Percentiles rank a stretch among this genome's conserved stretches.
Conservation (phyloP, 257 asterid genomes). For the Fraxinus cuspidata region DNA sequence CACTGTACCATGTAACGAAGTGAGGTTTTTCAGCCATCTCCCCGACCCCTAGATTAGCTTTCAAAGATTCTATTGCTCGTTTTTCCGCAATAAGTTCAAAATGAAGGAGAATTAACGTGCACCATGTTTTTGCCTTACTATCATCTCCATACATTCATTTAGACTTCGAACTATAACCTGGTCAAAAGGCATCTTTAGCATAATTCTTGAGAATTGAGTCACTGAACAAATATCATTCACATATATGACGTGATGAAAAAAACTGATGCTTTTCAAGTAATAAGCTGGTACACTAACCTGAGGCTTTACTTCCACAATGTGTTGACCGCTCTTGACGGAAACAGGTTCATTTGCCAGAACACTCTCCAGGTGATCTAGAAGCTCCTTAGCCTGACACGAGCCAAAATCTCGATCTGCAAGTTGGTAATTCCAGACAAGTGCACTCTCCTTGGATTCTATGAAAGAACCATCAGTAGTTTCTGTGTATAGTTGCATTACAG, state of each 20-base stretch:
- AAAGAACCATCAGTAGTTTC: constrained; percentile 89
- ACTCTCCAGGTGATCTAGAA: constrained; percentile 77
- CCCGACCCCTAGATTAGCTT: not conserved
- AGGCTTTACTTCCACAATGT: constrained; percentile 85
- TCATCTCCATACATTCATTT: not conserved
- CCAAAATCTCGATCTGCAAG: constrained; percentile 89
- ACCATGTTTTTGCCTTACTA: not conserved
- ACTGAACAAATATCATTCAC: not conserved
- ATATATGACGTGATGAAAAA: not conserved
- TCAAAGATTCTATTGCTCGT: not conserved
- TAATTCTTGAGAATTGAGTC: not conserved
- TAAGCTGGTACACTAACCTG: constrained; percentile 49
- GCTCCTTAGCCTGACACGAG: constrained; percentile 84
- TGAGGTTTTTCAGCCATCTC: not conserved
- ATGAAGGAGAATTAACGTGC: not conserved
- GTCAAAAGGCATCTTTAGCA: not conserved
- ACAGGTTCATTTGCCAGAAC: constrained; percentile 88
- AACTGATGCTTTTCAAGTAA: not conserved
- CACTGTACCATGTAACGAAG: not conserved
- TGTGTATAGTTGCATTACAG: constrained; percentile 75
- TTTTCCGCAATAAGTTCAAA: not conserved
- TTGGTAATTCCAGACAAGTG: constrained; percentile 85
- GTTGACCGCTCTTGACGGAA: constrained; percentile 74
- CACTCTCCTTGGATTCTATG: constrained; percentile 69
- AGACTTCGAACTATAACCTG: not conserved